phyloP scores from a whole-genome alignment of 495 filamentous ascomycete genomes.

The Penicillium cinerascens region DNA sequence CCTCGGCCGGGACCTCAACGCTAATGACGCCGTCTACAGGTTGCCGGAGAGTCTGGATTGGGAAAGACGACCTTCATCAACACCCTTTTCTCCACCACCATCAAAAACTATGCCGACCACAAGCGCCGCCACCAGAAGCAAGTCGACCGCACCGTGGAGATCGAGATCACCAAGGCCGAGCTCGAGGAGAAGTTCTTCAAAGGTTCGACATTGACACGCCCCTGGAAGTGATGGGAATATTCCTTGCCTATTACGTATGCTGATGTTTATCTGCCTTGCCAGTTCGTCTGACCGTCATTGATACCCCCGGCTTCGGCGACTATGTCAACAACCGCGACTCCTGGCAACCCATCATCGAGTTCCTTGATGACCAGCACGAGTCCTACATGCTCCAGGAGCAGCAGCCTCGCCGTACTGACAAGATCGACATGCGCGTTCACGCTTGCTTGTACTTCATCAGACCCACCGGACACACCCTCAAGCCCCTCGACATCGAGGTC shows the following conservation, averaged over 20 bases:
- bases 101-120: slow-evolving; percentile 99
- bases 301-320: slow-evolving; percentile 98
- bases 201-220: slow-evolving; percentile 52
- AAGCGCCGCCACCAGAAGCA: slow-evolving; percentile 98
- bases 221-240: not conserved
- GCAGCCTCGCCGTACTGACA: slow-evolving; percentile 93
- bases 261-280: slow-evolving; percentile 20
- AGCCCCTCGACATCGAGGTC: slow-evolving; percentile 98
- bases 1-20: not conserved
- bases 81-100: slow-evolving; percentile 98
- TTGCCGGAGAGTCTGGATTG: slow-evolving; percentile 96
- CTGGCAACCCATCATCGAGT: slow-evolving; percentile 99
- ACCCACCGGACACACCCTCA: slow-evolving; percentile 95
- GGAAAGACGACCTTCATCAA: slow-evolving; percentile 99
- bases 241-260: not conserved
- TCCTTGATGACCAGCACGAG: slow-evolving; percentile 99
- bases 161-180: slow-evolving; percentile 99
- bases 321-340: slow-evolving; percentile 99
- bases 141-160: slow-evolving; percentile 98
- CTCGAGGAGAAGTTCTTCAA: slow-evolving; percentile 99
- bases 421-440: slow-evolving; percentile 98
- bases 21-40: slow-evolving; percentile 51
- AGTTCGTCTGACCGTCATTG: slow-evolving; percentile 98
- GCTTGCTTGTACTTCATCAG: slow-evolving; percentile 98
- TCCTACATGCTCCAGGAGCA: slow-evolving; percentile 99